phyloP scores from a whole-genome alignment of 345 rosid species.

The Carallia brachiata region DNA sequence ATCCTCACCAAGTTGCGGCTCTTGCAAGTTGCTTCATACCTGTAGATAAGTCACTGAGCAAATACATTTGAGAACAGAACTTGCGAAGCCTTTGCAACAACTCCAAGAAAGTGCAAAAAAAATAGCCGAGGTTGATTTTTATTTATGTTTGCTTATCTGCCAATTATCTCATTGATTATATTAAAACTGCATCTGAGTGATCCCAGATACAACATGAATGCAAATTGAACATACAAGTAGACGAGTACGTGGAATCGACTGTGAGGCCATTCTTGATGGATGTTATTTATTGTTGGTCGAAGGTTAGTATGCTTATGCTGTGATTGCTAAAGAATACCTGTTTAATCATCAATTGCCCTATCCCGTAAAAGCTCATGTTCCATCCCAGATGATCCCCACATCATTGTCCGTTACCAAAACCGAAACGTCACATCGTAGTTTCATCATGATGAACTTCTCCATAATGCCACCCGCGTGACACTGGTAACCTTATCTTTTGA shows the following conservation, averaged over 20 bases:
- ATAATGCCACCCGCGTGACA: too few species aligned
- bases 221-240: conserved; percentile 83
- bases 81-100: conserved; percentile 87
- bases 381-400: too few species aligned
- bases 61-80: conserved; percentile 78
- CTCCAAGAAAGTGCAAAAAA: conserved; percentile 95
- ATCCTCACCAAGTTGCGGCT: conserved; percentile 95
- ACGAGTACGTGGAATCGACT: conserved; percentile 94
- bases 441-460: too few species aligned
- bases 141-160: neutral
- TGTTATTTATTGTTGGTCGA: conserved; percentile 95
- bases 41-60: conserved; percentile 93
- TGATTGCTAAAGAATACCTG: neutral
- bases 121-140: conserved; percentile 75
- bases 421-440: too few species aligned
- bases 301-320: conserved; percentile 45
- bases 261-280: conserved; percentile 94
- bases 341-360: neutral
- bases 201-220: conserved; percentile 93
- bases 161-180: conserved; percentile 3
- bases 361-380: too few species aligned
- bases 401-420: too few species aligned
- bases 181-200: conserved; percentile 10
- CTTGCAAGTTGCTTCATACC: conserved; percentile 99
- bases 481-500: too few species aligned